Evolutionary conservation across 2,329 filamentous ascomycete species (phyloP).

Genomic region (Gaeumannomyces tritici): DNA sequence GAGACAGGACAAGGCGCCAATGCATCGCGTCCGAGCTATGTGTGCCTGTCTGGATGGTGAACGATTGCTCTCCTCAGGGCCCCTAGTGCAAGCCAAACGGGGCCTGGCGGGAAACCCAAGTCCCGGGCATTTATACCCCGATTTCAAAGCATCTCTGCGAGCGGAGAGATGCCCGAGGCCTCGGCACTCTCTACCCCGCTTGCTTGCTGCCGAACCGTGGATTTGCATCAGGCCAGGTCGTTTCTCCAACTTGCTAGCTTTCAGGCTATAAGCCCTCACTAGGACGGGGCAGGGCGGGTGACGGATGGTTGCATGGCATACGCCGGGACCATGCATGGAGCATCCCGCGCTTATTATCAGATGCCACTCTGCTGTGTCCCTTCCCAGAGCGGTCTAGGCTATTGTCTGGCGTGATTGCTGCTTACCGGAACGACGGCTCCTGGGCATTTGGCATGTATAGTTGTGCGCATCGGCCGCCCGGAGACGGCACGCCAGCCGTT

Average conservation of each 20-base stretch:
- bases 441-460: background rate
- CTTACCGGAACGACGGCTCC: background rate
- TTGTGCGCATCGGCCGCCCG: too few species aligned
- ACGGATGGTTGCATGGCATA: background rate
- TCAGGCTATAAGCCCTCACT: background rate
- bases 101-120: background rate
- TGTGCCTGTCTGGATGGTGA: background rate
- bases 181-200: background rate
- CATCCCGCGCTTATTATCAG: background rate
- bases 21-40: background rate
- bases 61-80: background rate
- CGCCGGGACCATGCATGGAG: background rate
- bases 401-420: too few species aligned
- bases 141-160: background rate
- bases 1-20: slow-evolving; percentile 8
- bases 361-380: too few species aligned
- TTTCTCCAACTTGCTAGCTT: background rate
- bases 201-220: background rate
- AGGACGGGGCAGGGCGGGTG: background rate
- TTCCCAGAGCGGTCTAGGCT: background rate
- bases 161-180: background rate
- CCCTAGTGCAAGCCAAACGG: too few species aligned
- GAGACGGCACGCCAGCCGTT: background rate
- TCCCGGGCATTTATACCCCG: background rate
- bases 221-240: background rate